A percentile compares a stretch with the other conserved stretches of the same genome.
phyloP scores from a whole-genome alignment of 176 grass and related monocot genomes.

The Oryza glaberrima region DNA sequence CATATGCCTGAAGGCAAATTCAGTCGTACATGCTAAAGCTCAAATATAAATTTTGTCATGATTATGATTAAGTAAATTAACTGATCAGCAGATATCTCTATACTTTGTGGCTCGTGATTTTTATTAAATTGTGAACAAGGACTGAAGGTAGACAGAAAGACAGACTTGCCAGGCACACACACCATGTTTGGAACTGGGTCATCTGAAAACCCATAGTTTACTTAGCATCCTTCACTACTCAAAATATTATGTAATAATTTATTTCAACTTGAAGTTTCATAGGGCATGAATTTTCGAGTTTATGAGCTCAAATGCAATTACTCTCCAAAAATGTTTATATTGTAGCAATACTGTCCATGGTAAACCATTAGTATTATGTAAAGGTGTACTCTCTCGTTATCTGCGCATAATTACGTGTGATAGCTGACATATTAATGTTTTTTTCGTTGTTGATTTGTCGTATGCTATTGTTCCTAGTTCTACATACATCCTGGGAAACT shows the following conservation, averaged over 20 bases:
- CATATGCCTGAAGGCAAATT: background rate
- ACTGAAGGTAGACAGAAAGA: background rate
- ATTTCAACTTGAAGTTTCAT: background rate
- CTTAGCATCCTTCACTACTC: background rate
- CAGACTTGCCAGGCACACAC: background rate
- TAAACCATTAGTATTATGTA: slow-evolving; percentile 1
- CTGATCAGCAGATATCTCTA: background rate
- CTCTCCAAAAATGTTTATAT: background rate
- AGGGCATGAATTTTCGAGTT: background rate
- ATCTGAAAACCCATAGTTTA: background rate
- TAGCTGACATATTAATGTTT: background rate
- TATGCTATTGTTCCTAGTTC: background rate
- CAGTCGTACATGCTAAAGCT: background rate
- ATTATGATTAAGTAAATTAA: background rate
- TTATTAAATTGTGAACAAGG: slow-evolving; percentile 15
- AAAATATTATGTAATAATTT: background rate
- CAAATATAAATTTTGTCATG: background rate
- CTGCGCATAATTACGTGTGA: background rate
- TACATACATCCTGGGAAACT: background rate
- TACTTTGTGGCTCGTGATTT: background rate
- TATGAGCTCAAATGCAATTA: background rate
- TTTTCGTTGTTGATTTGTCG: background rate
- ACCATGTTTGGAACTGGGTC: background rate
- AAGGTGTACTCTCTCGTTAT: background rate
- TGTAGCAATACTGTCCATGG: background rate